phyloP scores from a whole-genome alignment of 2,329 filamentous ascomycete species.

The Eurotiales sp. region DNA sequence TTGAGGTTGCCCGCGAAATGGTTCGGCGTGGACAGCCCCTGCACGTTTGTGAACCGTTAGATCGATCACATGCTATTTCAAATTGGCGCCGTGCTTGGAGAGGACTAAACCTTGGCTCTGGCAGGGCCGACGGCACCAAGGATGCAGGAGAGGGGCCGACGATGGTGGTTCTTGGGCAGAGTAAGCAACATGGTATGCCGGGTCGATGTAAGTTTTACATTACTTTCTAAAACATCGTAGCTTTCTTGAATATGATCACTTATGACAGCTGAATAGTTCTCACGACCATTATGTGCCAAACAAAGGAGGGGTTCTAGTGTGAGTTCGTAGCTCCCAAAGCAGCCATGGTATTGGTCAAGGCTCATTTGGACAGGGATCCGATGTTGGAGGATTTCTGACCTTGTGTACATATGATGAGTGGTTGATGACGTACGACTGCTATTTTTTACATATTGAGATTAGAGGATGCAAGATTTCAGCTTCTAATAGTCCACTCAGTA shows the following conservation, averaged over 20 bases:
- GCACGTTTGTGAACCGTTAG: constrained; percentile 5
- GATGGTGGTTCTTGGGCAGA: constrained; percentile 1
- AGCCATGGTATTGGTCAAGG: background rate
- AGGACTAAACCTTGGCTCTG: background rate
- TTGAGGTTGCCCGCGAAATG: background rate
- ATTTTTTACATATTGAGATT: no score
- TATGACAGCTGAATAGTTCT: background rate
- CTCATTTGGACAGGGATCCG: background rate
- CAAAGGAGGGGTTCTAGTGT: background rate
- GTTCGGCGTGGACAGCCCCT: background rate
- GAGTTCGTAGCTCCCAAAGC: background rate
- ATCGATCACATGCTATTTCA: background rate
- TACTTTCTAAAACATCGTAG: no score
- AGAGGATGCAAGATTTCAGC: no score
- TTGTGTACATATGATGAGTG: background rate
- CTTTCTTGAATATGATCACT: background rate
- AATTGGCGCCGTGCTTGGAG: constrained; percentile 7
- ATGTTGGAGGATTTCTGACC: background rate
- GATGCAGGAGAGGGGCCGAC: background rate
- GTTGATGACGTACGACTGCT: no score
- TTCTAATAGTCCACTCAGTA: no score
- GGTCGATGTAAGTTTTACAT: background rate
- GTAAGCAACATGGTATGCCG: background rate
- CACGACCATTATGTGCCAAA: background rate
- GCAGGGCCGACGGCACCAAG: background rate